Percentiles rank a stretch among this genome's conserved stretches.
phyloP scores from a whole-genome alignment of 305 asterid species.

The Monarda citriodora region DNA sequence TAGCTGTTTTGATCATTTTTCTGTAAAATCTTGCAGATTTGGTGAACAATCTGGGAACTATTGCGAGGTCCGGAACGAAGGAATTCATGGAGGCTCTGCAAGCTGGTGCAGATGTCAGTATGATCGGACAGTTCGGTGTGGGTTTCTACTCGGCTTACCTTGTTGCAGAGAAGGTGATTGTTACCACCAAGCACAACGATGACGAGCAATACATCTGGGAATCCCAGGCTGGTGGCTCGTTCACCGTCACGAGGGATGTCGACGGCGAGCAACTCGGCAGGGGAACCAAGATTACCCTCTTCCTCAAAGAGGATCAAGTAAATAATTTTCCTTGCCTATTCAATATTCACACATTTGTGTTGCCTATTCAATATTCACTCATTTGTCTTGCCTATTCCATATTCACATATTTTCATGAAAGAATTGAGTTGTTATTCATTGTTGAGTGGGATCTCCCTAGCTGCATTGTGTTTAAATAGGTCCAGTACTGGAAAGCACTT shows the following conservation, averaged over 20 bases:
- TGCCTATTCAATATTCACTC: background rate
- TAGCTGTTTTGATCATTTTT: background rate
- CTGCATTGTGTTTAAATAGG: background rate
- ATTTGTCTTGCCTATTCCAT: too few species aligned
- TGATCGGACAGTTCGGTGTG: slow-evolving; percentile 66
- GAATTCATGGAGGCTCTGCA: slow-evolving; percentile 73
- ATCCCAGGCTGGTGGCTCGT: slow-evolving; percentile 61
- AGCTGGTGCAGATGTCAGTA: slow-evolving; percentile 72
- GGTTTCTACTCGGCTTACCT: slow-evolving; percentile 67
- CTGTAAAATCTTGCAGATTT: slow-evolving; percentile 28
- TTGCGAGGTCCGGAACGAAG: slow-evolving; percentile 70
- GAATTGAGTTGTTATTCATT: too few species aligned
- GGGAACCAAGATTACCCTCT: slow-evolving; percentile 64
- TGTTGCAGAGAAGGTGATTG: slow-evolving; percentile 57
- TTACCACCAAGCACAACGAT: slow-evolving; percentile 61
- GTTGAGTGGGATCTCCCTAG: too few species aligned
- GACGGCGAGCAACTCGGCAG: slow-evolving; percentile 55
- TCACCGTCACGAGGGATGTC: slow-evolving; percentile 46
- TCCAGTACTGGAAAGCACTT: too few species aligned
- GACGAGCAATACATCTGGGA: slow-evolving; percentile 69
- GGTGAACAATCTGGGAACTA: slow-evolving; percentile 67
- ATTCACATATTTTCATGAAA: too few species aligned
- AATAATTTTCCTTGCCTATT: background rate
- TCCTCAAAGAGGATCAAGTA: slow-evolving; percentile 66
- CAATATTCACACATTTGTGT: too few species aligned